These are phyloP conservation scores for Phaffomyces opuntiae DNA, from an alignment of 805 yeast species.

Conservation along the genomic window DNA sequence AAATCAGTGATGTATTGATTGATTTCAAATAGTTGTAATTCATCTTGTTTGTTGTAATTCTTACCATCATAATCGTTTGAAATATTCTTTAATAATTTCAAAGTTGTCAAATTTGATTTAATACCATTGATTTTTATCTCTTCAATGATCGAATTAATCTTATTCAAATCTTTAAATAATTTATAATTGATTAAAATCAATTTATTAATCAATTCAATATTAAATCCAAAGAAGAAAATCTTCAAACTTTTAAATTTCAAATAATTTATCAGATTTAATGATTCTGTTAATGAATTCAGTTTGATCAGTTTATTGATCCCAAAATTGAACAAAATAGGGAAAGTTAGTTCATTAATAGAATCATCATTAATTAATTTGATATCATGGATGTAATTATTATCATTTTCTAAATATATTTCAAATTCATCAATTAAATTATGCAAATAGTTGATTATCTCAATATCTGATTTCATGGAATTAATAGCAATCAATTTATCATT, in stretches of 20 bases:
- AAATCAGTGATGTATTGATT: constrained; percentile 5
- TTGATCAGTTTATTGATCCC: no score
- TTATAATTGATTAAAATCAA: constrained; percentile 33
- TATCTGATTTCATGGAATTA: neutral
- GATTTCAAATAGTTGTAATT: constrained; percentile 1
- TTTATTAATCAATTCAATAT: constrained; percentile 31
- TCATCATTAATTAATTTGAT: no score
- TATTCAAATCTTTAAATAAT: constrained; percentile 28
- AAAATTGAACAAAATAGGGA: neutral
- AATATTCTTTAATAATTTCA: constrained; percentile 8
- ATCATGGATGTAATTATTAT: neutral
- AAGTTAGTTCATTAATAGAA: neutral
- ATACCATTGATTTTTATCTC: constrained; percentile 37
- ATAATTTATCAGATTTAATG: no score
- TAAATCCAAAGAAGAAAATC: constrained; percentile 30
- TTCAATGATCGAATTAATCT: constrained; percentile 28
- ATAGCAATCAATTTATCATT: no score
- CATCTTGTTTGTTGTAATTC: constrained; percentile 4
- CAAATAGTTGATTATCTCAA: neutral
- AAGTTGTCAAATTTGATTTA: constrained; percentile 28
- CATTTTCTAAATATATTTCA: neutral
- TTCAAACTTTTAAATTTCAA: constrained; percentile 10
- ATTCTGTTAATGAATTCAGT: no score
- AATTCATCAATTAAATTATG: neutral
- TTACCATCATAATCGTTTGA: constrained; percentile 3